Conservation (phyloP, 2,329 filamentous ascomycete species). For the Colletotrichum melonis region DNA sequence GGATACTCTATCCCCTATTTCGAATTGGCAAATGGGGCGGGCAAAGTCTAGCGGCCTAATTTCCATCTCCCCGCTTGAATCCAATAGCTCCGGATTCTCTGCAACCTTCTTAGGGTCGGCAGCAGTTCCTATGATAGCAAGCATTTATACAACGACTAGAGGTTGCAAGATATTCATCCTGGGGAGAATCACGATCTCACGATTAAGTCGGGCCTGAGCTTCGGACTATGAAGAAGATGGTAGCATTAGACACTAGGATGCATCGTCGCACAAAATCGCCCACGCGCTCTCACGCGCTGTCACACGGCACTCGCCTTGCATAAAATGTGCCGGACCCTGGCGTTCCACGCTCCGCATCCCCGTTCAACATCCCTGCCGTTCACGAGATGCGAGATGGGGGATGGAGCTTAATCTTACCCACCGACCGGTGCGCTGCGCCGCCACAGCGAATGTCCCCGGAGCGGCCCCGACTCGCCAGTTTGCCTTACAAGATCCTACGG, state of each 20-base stretch:
- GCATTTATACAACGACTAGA: background rate
- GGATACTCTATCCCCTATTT: slow-evolving; percentile 20
- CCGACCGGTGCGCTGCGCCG: slow-evolving; percentile 33
- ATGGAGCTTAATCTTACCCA: slow-evolving; percentile 37
- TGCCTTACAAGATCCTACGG: background rate
- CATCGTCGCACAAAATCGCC: slow-evolving; percentile 24
- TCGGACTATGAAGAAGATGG: slow-evolving; percentile 8
- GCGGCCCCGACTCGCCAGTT: slow-evolving; percentile 29
- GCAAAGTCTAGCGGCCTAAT: slow-evolving; percentile 16
- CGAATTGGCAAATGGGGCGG: slow-evolving; percentile 3
- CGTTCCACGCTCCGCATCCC: slow-evolving; percentile 28
- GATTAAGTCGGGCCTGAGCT: slow-evolving; percentile 28
- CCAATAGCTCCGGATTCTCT: slow-evolving; percentile 2
- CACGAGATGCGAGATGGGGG: slow-evolving; percentile 33
- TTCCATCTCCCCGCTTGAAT: slow-evolving; percentile 14
- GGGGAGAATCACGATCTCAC: slow-evolving; percentile 7
- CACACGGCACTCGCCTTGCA: slow-evolving; percentile 21
- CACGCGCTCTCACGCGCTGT: slow-evolving; percentile 28
- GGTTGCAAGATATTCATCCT: background rate
- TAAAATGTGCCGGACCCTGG: slow-evolving; percentile 26
- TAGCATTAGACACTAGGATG: slow-evolving; percentile 16
- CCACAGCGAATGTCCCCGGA: slow-evolving; percentile 29
- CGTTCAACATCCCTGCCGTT: slow-evolving; percentile 26
- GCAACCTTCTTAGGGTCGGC: background rate
- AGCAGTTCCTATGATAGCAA: background rate